Conservation (phyloP, 495 filamentous ascomycete genomes). For the Achaetomiella virescens region DNA sequence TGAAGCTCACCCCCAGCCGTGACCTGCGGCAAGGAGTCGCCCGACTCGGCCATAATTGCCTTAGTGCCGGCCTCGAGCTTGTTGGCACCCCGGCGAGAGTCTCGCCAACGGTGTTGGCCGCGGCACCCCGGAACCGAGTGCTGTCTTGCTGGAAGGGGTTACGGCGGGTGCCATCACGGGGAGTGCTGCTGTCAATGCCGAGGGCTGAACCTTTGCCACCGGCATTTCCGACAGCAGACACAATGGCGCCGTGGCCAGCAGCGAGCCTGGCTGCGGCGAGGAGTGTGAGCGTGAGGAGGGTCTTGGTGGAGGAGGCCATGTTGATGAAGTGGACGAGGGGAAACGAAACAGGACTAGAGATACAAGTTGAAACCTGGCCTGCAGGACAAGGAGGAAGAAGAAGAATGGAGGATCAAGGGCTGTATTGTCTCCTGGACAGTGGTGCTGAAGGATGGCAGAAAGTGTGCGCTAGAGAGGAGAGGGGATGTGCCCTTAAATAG, state of each 20-base stretch:
- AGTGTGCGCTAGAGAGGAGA: background rate
- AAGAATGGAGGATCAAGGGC: background rate
- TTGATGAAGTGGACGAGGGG: constrained; percentile 3
- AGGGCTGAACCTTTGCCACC: constrained; percentile 45
- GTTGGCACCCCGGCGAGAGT: constrained; percentile 41
- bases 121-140: constrained; percentile 43
- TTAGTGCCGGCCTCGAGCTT: constrained; percentile 42
- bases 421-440: constrained; percentile 9
- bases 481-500: constrained; percentile 1
- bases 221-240: constrained; percentile 40
- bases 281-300: constrained; percentile 28
- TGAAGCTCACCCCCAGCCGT: constrained; percentile 39
- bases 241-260: constrained; percentile 46
- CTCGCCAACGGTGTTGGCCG: constrained; percentile 41
- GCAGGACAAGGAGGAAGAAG: constrained; percentile 4
- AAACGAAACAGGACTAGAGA: background rate
- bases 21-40: constrained; percentile 43
- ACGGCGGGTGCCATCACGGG: constrained; percentile 47
- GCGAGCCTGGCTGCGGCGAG: constrained; percentile 31
- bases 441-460: background rate
- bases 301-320: constrained; percentile 29
- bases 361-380: background rate
- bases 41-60: constrained; percentile 42
- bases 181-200: constrained; percentile 43
- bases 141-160: constrained; percentile 48